Percentiles rank a stretch among this genome's conserved stretches.
Evolutionary conservation across 805 yeast species (phyloP).

Genomic region (Saturnispora sekii): DNA sequence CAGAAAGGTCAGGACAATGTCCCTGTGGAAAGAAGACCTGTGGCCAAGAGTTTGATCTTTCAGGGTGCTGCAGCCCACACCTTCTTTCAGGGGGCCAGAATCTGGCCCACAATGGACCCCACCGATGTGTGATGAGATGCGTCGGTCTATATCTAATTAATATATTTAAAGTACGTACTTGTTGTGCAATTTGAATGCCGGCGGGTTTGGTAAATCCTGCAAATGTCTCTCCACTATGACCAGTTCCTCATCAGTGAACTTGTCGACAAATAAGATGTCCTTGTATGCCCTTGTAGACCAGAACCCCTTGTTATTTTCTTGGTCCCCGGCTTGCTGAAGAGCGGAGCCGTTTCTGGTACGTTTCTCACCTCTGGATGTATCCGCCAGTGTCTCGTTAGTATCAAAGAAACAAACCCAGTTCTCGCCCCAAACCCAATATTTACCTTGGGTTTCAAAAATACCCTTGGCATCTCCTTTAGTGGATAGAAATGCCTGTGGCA

Average conservation of each 20-base stretch:
- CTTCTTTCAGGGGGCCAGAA: conserved; percentile 58
- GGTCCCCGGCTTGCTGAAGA: too few species aligned
- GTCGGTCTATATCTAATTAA: too few species aligned
- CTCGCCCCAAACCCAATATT: conserved; percentile 82
- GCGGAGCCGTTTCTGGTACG: conserved; percentile 26
- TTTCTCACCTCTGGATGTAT: conserved; percentile 16
- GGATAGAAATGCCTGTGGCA: conserved; percentile 55
- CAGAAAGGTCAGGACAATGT: conserved; percentile 30
- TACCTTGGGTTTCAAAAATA: conserved; percentile 36
- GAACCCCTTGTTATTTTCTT: conserved; percentile 36
- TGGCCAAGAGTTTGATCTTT: conserved; percentile 42
- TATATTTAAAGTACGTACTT: conserved; percentile 31
- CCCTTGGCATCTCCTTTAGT: conserved; percentile 67
- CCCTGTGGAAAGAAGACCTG: conserved; percentile 25
- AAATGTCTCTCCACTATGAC: conserved; percentile 72
- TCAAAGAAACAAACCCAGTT: conserved; percentile 76
- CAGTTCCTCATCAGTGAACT: conserved; percentile 43
- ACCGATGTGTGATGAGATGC: background rate
- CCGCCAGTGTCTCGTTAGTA: conserved; percentile 21
- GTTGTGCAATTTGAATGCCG: conserved; percentile 52
- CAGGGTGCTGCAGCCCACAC: conserved; percentile 60
- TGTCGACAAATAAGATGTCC: conserved; percentile 55
- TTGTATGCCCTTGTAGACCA: conserved; percentile 72
- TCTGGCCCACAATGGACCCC: conserved; percentile 32
- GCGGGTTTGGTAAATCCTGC: conserved; percentile 40